Evolutionary conservation across 495 filamentous ascomycete genomes (phyloP), one percentile per base, ranked within the genome.

Genomic region (Diplogelasinospora grovesii): DNA sequence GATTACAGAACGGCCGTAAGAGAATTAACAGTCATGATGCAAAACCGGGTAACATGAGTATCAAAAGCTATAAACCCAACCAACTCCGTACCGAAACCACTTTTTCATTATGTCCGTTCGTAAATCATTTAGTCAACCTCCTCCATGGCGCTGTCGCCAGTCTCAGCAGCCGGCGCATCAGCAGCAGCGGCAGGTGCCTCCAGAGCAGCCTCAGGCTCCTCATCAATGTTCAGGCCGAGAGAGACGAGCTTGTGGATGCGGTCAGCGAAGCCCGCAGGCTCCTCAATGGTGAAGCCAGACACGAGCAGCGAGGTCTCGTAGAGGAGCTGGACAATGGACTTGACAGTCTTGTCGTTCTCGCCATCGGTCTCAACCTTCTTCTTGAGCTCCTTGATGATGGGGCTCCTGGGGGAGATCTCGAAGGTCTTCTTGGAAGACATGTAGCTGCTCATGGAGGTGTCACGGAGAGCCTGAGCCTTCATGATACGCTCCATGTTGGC

Each of bases 401-500:
- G 59, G 47, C 86, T 94, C 78, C 89, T 88, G 66, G 92, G 92
- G n/a, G 90, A 95, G 70, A 98, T 96, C 75, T 98, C 92, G 52
- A 98, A 97, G 39, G 93, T 98, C 85, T 98, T 98, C 89, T 98
- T 98, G 59, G 90, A 96, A 44, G 87, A 89, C 92, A 98, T 98
- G 83, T 98, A 98, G 46, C 86, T 94, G 72, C 76, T 83, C 92
- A 98, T 98, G 52, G 89, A 95, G 60, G 92, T 97, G 73, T 98
- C 92, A 74, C 92, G 93, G 54, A 98, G 87, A 65, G 92, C 92
- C 77, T 98, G 92, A 22, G 92, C 93, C 82, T 98, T 98, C 92
- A 98, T 98, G 81, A 98, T 98, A 76, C 92, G 93, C 82, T 98
- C 92, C 92, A 98, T 98, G 79, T 98, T 98, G 63, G 92, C 92